These are phyloP conservation scores for Brassica rapa DNA, from an alignment of 345 rosid species.

Conservation along the genomic window DNA sequence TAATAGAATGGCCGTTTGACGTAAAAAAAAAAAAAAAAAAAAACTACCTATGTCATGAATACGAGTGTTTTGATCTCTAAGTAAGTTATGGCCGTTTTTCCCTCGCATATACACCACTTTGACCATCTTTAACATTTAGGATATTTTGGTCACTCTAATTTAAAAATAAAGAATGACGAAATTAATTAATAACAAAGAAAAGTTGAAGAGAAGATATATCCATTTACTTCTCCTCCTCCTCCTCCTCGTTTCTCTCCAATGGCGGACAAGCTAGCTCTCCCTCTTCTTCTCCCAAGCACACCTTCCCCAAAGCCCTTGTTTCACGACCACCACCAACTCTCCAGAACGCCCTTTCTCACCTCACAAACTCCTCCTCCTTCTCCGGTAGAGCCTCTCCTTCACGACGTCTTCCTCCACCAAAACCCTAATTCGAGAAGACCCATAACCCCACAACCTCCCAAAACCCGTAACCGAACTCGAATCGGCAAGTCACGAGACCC, in stretches of 20 bases:
- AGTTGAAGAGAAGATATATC: constrained; percentile 29
- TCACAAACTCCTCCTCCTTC: constrained; percentile 42
- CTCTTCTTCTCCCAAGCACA: constrained; percentile 66
- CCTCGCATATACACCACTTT: too few relatives aligned
- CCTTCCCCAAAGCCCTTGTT: constrained; percentile 55
- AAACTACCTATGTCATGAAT: too few relatives aligned
- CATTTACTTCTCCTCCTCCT: constrained; percentile 21
- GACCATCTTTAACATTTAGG: too few relatives aligned
- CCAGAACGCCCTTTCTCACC: constrained; percentile 26
- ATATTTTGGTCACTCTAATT: too few relatives aligned
- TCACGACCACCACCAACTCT: constrained; percentile 42
- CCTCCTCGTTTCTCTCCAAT: constrained; percentile 37
- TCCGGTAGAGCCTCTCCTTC: constrained; percentile 48
- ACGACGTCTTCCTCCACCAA: constrained; percentile 44
- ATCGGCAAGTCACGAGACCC: constrained; percentile 65
- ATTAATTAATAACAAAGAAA: not conserved
- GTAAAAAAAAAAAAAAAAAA: too few relatives aligned
- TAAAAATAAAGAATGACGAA: too few relatives aligned
- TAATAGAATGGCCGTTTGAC: too few relatives aligned
- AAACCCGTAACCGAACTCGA: constrained; percentile 52
- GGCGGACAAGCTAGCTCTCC: constrained; percentile 76
- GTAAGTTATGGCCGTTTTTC: too few relatives aligned
- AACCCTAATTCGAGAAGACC: constrained; percentile 40
- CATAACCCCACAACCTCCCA: constrained; percentile 18
- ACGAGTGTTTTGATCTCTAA: too few relatives aligned